These are phyloP conservation scores for Linderina pennispora DNA, from an alignment of 192 early-diverging fungal species.

Conservation along the genomic window DNA sequence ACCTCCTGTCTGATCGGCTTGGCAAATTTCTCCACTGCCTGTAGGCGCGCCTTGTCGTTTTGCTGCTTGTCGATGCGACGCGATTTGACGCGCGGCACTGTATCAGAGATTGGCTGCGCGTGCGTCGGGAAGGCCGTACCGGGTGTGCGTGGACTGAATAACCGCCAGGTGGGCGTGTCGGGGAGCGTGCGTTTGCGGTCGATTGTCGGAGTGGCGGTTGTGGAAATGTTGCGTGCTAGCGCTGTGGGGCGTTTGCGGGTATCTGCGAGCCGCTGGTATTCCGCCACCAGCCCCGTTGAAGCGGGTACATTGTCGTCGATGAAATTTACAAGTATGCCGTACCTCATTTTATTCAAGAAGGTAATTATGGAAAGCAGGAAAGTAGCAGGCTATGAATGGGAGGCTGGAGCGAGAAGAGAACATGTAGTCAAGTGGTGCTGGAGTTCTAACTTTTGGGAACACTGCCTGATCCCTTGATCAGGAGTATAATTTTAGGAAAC, in stretches of 20 bases:
- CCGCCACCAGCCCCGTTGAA: background rate
- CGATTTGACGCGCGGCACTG: too few relatives aligned
- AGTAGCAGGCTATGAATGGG: background rate
- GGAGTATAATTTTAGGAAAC: background rate
- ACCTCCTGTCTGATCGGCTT: too few relatives aligned
- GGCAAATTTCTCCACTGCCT: too few relatives aligned
- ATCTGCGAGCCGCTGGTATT: background rate
- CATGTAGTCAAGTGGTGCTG: background rate
- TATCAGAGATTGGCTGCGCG: slow-evolving; percentile 15
- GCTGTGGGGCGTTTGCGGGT: background rate
- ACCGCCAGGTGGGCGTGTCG: background rate
- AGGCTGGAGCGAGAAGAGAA: background rate
- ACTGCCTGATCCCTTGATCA: background rate
- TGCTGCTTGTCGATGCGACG: too few relatives aligned
- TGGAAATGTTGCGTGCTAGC: background rate
- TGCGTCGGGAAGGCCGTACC: slow-evolving; percentile 18
- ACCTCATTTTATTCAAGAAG: background rate
- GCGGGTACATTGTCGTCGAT: background rate
- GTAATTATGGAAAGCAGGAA: background rate
- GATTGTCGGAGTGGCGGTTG: background rate
- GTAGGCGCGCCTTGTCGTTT: too few relatives aligned
- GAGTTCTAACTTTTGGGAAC: background rate
- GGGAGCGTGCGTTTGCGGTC: background rate
- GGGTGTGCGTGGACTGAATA: slow-evolving; percentile 6
- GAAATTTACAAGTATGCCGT: background rate